Conservation (phyloP, 1,139 yeast species). For the Hansenula sp. region DNA sequence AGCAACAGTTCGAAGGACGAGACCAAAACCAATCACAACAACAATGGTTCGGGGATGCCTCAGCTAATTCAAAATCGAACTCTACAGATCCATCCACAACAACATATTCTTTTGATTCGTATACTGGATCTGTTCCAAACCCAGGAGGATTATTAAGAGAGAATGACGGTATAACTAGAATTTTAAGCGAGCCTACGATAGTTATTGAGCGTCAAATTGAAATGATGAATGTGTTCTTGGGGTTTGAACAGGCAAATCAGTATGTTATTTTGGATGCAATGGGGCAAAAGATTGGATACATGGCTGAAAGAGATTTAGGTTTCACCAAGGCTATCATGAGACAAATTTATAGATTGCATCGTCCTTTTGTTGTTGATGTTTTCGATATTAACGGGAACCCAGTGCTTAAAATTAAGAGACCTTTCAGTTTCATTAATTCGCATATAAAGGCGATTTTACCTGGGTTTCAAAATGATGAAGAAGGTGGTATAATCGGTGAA, state of each 20-base stretch:
- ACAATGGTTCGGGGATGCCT: no score
- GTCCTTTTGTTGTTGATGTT: conserved; percentile 81
- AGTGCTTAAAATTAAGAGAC: conserved; percentile 66
- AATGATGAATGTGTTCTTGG: conserved; percentile 78
- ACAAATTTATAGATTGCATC: conserved; percentile 73
- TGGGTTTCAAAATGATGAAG: conserved; percentile 26
- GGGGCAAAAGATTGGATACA: conserved; percentile 76
- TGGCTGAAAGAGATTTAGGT: conserved; percentile 79
- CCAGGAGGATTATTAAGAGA: conserved; percentile 46
- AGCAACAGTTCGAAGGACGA: not conserved
- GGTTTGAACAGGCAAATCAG: conserved; percentile 87
- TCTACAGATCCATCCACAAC: not conserved
- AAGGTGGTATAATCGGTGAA: conserved; percentile 67
- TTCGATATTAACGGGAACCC: conserved; percentile 66
- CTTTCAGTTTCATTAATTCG: conserved; percentile 82
- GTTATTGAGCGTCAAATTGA: conserved; percentile 87
- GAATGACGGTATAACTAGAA: conserved; percentile 51
- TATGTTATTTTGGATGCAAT: conserved; percentile 69
- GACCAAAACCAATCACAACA: not conserved
- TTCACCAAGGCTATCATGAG: conserved; percentile 66
- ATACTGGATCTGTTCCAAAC: conserved; percentile 21
- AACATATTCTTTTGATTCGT: not conserved
- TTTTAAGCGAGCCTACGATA: conserved; percentile 73
- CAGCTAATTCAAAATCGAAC: no score
- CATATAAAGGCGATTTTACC: conserved; percentile 74